These are phyloP conservation scores for Besnoitia besnoiti DNA, from an alignment of 169 alveolate genomes.

Conservation along the genomic window DNA sequence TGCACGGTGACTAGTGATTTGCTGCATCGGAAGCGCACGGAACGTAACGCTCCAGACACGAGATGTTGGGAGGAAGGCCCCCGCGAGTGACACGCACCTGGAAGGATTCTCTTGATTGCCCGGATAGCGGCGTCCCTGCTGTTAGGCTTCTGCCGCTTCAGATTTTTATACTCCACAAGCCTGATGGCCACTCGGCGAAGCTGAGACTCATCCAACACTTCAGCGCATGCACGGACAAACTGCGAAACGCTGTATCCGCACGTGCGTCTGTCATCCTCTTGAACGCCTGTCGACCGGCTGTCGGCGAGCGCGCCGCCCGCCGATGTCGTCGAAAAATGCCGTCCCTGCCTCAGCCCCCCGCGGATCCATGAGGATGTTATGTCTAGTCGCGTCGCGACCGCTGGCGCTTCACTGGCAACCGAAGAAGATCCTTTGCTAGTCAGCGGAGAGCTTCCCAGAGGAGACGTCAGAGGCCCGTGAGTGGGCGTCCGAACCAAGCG, in stretches of 20 bases:
- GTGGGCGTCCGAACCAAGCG: too few species aligned
- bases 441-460: background rate
- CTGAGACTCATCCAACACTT: conserved; percentile 35
- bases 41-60: background rate
- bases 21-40: too few species aligned
- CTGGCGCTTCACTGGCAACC: background rate
- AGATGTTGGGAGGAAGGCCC: too few species aligned
- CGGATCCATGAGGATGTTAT: too few species aligned
- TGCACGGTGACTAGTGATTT: too few species aligned
- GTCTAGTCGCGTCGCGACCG: too few species aligned
- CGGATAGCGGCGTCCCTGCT: conserved; percentile 59
- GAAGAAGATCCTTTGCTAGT: background rate
- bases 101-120: conserved; percentile 50
- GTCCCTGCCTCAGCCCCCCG: too few species aligned
- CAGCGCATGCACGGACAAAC: conserved; percentile 60
- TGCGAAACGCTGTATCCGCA: conserved; percentile 62
- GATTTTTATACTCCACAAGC: conserved; percentile 46
- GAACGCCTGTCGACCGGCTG: background rate
- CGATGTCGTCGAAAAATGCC: background rate
- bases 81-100: conserved; percentile 1
- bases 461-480: background rate
- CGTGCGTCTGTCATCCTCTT: background rate
- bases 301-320: background rate
- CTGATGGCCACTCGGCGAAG: conserved; percentile 57
- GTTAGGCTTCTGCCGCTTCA: conserved; percentile 18